Conservation (phyloP, 2,329 filamentous ascomycete genomes). For the Neofusicoccum parvum region DNA sequence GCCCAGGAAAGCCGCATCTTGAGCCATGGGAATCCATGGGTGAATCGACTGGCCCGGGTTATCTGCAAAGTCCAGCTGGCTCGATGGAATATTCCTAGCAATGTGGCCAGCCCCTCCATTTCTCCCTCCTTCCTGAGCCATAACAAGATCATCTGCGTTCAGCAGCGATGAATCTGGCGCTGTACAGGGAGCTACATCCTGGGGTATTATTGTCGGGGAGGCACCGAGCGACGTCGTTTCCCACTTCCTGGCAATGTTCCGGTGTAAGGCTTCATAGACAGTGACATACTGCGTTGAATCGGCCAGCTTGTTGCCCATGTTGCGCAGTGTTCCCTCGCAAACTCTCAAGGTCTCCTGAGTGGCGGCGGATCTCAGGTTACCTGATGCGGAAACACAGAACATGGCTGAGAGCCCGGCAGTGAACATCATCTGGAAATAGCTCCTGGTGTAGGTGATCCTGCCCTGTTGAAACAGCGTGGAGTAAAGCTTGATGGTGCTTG, state of each 20-base stretch:
- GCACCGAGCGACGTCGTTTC: background rate
- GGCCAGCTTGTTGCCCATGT: slow-evolving; percentile 31
- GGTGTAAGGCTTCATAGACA: slow-evolving; percentile 32
- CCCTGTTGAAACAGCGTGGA: slow-evolving; percentile 37
- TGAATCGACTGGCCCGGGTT: background rate
- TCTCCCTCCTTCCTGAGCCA: too few relatives aligned
- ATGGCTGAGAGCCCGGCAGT: slow-evolving; percentile 43
- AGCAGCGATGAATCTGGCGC: background rate
- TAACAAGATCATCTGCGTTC: background rate
- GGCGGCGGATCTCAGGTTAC: slow-evolving; percentile 2
- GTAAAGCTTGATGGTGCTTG: slow-evolving; percentile 44
- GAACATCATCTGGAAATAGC: slow-evolving; percentile 53
- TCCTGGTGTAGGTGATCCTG: slow-evolving; percentile 48
- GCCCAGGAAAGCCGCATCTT: background rate
- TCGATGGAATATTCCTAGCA: too few relatives aligned
- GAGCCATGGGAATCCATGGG: background rate
- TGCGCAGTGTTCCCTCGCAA: slow-evolving; percentile 29
- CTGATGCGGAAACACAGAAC: slow-evolving; percentile 34
- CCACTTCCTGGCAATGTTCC: slow-evolving; percentile 25
- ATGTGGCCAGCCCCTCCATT: too few relatives aligned
- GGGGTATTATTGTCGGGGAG: background rate
- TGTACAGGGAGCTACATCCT: too few relatives aligned
- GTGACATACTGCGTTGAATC: slow-evolving; percentile 31
- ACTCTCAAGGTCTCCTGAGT: slow-evolving; percentile 20
- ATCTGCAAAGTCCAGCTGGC: too few relatives aligned